phyloP scores from a whole-genome alignment of 805 yeast species.

The Candida mattraensis region DNA sequence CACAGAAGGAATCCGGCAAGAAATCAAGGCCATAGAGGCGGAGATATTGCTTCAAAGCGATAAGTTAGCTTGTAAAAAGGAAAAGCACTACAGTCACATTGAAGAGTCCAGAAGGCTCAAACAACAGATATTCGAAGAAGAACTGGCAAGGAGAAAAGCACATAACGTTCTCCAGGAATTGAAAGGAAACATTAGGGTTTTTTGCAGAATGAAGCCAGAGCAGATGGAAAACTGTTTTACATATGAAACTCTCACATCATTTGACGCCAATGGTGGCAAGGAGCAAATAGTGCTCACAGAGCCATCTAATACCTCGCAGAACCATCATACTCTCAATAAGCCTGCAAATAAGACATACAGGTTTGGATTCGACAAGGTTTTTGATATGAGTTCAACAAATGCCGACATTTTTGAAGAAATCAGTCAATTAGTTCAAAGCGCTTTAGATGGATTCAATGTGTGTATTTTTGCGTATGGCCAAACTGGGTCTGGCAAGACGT shows the following conservation, averaged over 20 bases:
- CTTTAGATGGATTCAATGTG: slow-evolving; percentile 86
- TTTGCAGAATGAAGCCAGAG: slow-evolving; percentile 79
- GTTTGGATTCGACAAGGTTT: slow-evolving; percentile 80
- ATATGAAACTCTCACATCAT: slow-evolving; percentile 10
- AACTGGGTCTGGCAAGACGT: slow-evolving; percentile 94
- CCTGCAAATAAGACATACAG: slow-evolving; percentile 27
- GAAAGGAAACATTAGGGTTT: slow-evolving; percentile 90
- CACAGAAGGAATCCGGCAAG: slow-evolving; percentile 8
- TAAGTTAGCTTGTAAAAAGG: slow-evolving; percentile 2
- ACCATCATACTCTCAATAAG: slow-evolving; percentile 7
- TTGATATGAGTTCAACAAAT: slow-evolving; percentile 55
- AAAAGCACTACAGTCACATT: slow-evolving; percentile 25
- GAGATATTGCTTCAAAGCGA: slow-evolving; percentile 1
- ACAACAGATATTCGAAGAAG: slow-evolving; percentile 30
- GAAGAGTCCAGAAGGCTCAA: slow-evolving; percentile 28
- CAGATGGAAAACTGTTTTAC: slow-evolving; percentile 22
- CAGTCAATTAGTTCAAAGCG: slow-evolving; percentile 80
- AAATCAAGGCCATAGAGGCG: slow-evolving; percentile 9
- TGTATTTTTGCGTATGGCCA: slow-evolving; percentile 97
- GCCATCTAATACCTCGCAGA: slow-evolving; percentile 11
- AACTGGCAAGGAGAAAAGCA: slow-evolving; percentile 48
- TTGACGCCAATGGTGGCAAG: slow-evolving; percentile 23
- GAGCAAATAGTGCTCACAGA: slow-evolving; percentile 33
- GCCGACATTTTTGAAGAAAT: slow-evolving; percentile 75
- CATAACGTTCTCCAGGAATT: slow-evolving; percentile 81